Base-by-base conservation (phyloP, 768 basidiomycete species). In the Candolleomyces eurysporus region DNA sequence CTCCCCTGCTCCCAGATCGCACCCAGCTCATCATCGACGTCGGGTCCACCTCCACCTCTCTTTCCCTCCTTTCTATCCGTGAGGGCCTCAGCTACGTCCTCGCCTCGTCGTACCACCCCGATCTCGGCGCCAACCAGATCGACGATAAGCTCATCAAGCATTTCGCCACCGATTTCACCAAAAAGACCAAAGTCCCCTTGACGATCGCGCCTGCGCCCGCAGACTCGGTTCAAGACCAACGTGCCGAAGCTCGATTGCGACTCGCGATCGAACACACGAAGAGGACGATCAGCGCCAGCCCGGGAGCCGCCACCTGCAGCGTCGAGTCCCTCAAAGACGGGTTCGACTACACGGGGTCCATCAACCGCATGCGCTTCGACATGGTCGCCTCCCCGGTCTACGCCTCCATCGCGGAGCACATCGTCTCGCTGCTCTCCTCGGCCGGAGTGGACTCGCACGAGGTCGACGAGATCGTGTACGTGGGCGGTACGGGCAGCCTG, bases 271-370 rank as follows among this genome's bases (percentile, higher is more conserved):
- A 98, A 71, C 90, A 94, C 72, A 96, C 94, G 31, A 99, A 98
- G 77, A 87, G 95, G 65, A 94, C 94, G 0, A 81, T 98, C 65
- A 89, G 87, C 56, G 96, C 96, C 0, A 90, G 89, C 4, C 84
- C 89, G 3, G 90, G 90, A 14, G 92, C 94, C 1, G 95, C 94
- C 2, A 91, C 92, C 1, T 93, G 94, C 75, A 90, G 91, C 16
- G 91, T 99, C 65, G 95, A 97, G 75, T 92, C 91, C 0, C 83
- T 99, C 66, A 96, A 96, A 73, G 95, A 96, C 61, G 96, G 96
- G 1, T 71, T 92, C 42, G 96, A 99, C 75, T 94, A 89, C 70
- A 94, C 91, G 65, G 68, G 77, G 56, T 70, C 74, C 3, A 75
- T 77, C 63, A 84, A 83, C 72, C 79, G 83, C 16, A 77, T 85